Conservation (phyloP, 2,329 filamentous ascomycete species). For the Epichloe gansuensis region DNA sequence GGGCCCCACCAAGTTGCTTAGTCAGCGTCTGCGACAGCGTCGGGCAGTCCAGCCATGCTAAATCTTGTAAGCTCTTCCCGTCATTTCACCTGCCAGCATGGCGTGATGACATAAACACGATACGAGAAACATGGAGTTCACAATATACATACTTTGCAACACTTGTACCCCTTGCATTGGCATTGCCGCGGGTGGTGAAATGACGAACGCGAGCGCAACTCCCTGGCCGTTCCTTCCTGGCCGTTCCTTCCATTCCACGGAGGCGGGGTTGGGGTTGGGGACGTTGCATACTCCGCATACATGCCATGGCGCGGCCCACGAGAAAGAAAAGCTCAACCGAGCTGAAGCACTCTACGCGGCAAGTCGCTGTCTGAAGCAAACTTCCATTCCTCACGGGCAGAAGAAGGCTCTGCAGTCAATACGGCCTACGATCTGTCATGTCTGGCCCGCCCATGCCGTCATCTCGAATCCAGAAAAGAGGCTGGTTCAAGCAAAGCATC, state of each 20-base stretch:
- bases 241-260: conserved; percentile 5
- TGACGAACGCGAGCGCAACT: background rate
- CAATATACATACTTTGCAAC: too few species aligned
- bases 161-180: background rate
- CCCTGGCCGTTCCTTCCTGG: background rate
- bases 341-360: background rate
- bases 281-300: background rate
- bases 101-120: background rate
- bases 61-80: background rate
- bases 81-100: background rate
- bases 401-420: background rate
- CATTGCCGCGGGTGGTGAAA: background rate
- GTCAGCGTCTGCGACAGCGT: background rate
- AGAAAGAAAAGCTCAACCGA: background rate
- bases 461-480: background rate
- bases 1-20: background rate
- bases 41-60: background rate
- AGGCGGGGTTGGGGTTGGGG: background rate
- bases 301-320: conserved; percentile 4
- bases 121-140: background rate
- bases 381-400: background rate
- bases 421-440: background rate
- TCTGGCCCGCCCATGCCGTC: background rate
- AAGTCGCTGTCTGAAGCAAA: background rate
- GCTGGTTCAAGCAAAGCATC: background rate